Base-by-base conservation (phyloP, 2,329 filamentous ascomycete genomes). In the Amylocarpus encephaloides region DNA sequence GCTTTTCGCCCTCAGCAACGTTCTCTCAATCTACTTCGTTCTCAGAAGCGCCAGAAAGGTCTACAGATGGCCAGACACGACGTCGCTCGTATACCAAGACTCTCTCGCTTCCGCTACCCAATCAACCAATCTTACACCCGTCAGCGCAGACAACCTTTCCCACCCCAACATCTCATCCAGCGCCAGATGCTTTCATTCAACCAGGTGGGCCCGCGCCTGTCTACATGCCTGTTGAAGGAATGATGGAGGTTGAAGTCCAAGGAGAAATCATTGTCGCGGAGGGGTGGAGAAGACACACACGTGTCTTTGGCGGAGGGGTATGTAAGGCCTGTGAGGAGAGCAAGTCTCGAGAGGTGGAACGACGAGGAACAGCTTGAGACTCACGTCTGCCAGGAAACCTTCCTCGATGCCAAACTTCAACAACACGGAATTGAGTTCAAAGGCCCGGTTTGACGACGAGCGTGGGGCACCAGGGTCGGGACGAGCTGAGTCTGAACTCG, bases 231-330 rank as follows among this genome's bases (percentile, higher is more conserved):
- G 45, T 33, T n/a, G 39, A 49, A 2, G 35, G 45, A 10, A 35
- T 55, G 2, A 50, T 36, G 2, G 47, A 50, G 9, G 45, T 51
- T 11, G 45, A 58, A n/a, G 43, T 61, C 2, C 29, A 35, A 2
- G 62, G 60, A 6, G 62, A 64, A 35, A 60, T 64, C 19, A 46
- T 62, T 4, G 49, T 54, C 5, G 57, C 53, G 2, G 57, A 62
- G 15, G 56, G 56, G 11, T 64, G 62, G 62, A 48, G 60, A 9
- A 48, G 63, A 16, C 63, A 65, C 22, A 65, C 63, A 32, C 52
- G 57, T 30, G 63, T 65, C 13, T 65, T 64, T 38, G 63, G 62
- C 2, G 62, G 62, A 2, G 62, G 62, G 1, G 62, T 64, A 1
- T 65, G 63, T 34, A 51, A 54, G 32, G 62, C 62, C 6, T 65